phyloP scores from a whole-genome alignment of 1,284 basidiomycete species.

The Takashimella tepidaria region DNA sequence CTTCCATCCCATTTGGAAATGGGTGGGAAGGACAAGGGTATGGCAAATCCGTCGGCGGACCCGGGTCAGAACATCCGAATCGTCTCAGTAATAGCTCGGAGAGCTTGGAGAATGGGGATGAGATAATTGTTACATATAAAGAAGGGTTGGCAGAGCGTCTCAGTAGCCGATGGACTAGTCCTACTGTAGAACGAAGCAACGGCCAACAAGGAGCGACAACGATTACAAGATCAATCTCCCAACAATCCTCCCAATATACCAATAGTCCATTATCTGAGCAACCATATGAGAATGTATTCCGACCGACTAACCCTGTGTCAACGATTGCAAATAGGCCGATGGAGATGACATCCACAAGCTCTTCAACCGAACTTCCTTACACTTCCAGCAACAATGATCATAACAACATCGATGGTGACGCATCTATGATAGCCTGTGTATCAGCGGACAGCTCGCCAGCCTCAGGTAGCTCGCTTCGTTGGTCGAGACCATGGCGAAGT shows the following conservation, averaged over 20 bases:
- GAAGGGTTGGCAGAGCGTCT: constrained; percentile 4
- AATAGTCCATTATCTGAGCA: not conserved
- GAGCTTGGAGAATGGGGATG: constrained; percentile 1
- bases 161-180: not conserved
- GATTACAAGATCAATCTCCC: not conserved
- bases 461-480: not conserved
- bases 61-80: no score
- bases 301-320: not conserved
- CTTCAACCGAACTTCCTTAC: not conserved
- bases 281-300: not conserved
- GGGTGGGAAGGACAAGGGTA: not conserved
- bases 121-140: constrained; percentile 22
- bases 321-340: not conserved
- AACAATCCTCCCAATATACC: not conserved
- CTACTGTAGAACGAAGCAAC: not conserved
- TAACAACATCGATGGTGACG: no score
- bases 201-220: constrained; percentile 6
- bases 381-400: not conserved
- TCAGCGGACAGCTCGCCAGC: not conserved
- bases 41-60: not conserved
- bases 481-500: not conserved
- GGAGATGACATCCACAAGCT: not conserved
- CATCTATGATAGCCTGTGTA: no score
- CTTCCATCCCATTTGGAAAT: constrained; percentile 2
- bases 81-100: not conserved